These are phyloP conservation scores for Phellopilus nigrolimitatus DNA, from an alignment of 1,284 basidiomycete genomes.

Conservation along the genomic window DNA sequence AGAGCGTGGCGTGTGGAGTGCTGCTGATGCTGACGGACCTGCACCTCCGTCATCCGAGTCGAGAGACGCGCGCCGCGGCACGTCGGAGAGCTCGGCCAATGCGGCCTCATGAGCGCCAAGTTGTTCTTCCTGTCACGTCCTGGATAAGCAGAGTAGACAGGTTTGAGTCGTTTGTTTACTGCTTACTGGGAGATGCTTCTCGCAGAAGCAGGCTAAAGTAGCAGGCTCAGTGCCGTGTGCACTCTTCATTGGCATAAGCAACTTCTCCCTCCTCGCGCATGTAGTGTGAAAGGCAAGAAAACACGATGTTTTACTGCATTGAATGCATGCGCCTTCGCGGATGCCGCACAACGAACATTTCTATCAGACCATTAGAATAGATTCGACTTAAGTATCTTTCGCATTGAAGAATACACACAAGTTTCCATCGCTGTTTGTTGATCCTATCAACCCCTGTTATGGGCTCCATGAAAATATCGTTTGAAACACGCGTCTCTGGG, in stretches of 20 bases:
- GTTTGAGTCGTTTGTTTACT: background rate
- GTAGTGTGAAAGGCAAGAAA: conserved; percentile 95
- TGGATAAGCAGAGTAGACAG: conserved; percentile 16
- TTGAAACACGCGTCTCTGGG: conserved; percentile 91
- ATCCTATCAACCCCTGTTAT: conserved; percentile 89
- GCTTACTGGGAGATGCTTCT: conserved; percentile 84
- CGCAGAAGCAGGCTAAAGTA: conserved; percentile 76
- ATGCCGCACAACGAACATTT: conserved; percentile 86
- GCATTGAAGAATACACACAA: conserved; percentile 54
- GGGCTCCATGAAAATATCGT: conserved; percentile 98
- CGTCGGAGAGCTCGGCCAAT: conserved; percentile 33
- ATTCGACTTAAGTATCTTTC: too few relatives aligned
- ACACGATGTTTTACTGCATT: conserved; percentile 90
- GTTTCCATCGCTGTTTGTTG: conserved; percentile 89
- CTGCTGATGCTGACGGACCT: conserved; percentile 26
- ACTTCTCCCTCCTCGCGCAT: conserved; percentile 83
- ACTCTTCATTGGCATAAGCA: conserved; percentile 85
- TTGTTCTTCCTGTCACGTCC: conserved; percentile 64
- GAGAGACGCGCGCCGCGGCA: conserved; percentile 25
- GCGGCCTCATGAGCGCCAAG: conserved; percentile 55
- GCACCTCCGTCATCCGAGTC: conserved; percentile 35
- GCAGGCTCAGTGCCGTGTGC: conserved; percentile 67
- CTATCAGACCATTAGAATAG: conserved; percentile 32
- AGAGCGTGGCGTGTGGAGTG: conserved; percentile 28
- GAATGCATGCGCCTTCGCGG: conserved; percentile 89